Percentiles rank a stretch among this genome's conserved stretches.
Evolutionary conservation across 1,284 basidiomycete species (phyloP).

Genomic region (Leccinum fallax): DNA sequence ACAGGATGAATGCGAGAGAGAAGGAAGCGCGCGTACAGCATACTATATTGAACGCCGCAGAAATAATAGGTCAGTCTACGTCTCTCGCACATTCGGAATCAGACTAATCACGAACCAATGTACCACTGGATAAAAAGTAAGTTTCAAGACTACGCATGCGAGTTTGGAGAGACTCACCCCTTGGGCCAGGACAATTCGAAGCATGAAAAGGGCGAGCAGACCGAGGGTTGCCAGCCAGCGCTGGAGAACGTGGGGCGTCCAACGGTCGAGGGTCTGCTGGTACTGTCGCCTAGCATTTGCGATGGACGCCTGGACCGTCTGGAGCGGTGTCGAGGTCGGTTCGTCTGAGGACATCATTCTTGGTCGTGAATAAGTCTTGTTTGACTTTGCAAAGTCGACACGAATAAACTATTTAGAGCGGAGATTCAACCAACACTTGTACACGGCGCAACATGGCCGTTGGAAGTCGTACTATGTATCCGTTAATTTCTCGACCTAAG

Average conservation of each 20-base stretch:
- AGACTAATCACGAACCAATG: constrained; percentile 61
- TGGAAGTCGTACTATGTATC: too few relatives aligned
- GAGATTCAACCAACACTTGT: neutral
- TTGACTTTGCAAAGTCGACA: neutral
- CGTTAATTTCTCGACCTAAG: too few relatives aligned
- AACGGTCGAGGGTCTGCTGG: constrained; percentile 86
- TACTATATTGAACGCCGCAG: constrained; percentile 42
- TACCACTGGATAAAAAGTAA: constrained; percentile 71
- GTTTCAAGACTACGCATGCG: constrained; percentile 1
- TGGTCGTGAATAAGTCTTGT: constrained; percentile 12
- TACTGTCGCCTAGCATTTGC: constrained; percentile 62
- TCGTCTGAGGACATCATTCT: constrained; percentile 40
- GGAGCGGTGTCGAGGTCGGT: constrained; percentile 29
- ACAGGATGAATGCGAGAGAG: neutral
- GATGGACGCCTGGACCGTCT: constrained; percentile 28
- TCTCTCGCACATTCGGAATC: neutral
- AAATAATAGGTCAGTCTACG: constrained; percentile 5
- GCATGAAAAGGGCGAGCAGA: constrained; percentile 77
- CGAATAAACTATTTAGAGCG: neutral
- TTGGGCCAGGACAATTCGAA: constrained; percentile 88
- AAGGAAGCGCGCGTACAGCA: constrained; percentile 57
- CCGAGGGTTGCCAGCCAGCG: constrained; percentile 87
- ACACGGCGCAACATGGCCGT: too few relatives aligned
- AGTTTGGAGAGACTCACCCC: constrained; percentile 62
- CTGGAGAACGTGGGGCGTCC: constrained; percentile 87